Conservation (phyloP, 148 eudicot species). For the Silene latifolia region DNA sequence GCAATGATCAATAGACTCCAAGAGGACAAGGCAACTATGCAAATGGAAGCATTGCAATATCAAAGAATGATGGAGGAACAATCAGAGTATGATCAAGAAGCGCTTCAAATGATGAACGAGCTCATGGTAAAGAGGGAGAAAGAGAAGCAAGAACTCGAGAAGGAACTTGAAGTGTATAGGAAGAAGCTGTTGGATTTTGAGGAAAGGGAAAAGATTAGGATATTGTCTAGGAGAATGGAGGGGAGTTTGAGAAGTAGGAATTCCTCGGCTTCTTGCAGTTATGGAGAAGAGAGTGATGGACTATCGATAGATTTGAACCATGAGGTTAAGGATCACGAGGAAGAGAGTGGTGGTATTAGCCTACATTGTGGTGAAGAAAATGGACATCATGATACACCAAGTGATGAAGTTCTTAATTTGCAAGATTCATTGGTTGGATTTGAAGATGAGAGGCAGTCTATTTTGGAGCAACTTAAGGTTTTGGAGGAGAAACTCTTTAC, state of each 20-base stretch:
- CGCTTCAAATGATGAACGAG: slow-evolving; percentile 80
- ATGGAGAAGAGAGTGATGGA: slow-evolving; percentile 77
- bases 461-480: slow-evolving; percentile 73
- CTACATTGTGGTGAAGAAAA: slow-evolving; percentile 36
- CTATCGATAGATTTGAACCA: slow-evolving; percentile 61
- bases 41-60: slow-evolving; percentile 95
- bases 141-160: slow-evolving; percentile 79
- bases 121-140: slow-evolving; percentile 78
- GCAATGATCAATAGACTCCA: slow-evolving; percentile 99
- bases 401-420: slow-evolving; percentile 50
- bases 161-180: slow-evolving; percentile 57
- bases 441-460: slow-evolving; percentile 84
- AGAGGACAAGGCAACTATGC: slow-evolving; percentile 91
- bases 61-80: slow-evolving; percentile 99
- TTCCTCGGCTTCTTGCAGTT: slow-evolving; percentile 64
- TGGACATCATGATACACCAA: slow-evolving; percentile 56
- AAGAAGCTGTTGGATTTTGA: slow-evolving; percentile 67
- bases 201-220: slow-evolving; percentile 50
- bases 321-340: slow-evolving; percentile 46
- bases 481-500: slow-evolving; percentile 80
- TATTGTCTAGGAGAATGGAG: slow-evolving; percentile 36
- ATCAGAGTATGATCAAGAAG: slow-evolving; percentile 95
- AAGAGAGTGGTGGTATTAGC: slow-evolving; percentile 34
- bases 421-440: slow-evolving; percentile 48
- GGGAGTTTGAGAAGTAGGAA: slow-evolving; percentile 41